Evolutionary conservation across 768 basidiomycete genomes (phyloP), one percentile per base, ranked within the genome.

Genomic region (Hypholoma fasciculare): DNA sequence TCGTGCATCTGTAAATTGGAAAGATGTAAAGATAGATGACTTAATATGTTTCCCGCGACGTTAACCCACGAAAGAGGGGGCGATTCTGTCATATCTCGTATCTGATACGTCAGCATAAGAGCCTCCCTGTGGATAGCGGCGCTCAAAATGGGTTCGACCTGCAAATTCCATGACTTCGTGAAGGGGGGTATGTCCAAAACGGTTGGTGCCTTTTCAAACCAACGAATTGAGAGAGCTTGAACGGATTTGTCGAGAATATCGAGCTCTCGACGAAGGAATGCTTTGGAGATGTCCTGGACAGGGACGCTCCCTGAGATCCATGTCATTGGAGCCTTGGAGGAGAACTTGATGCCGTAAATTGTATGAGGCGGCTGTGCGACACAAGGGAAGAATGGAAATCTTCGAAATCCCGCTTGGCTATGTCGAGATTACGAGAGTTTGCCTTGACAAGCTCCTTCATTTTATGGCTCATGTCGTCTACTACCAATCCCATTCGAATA

Each of bases 231-330:
- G 9, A 54, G 12, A 1, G 52, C 26, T 34, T 43, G 26, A 2
- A 54, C 26, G 27, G 26, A 43, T 9, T 46, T 19, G 5, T 36
- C 30, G 11, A 54, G 43, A 19, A 34, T 54, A 3, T 30, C 26
- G 11, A 54, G 44, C 34, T 54, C 53, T 12, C 53, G 44, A 19
- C 53, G 53, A 14, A 54, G 53, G 19, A 46, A 54, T 1, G 53
- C 53, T 13, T n/a, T 37, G 27, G 53, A 54, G 11, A 54, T 43
- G 3, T 47, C 53, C 12, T 46, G 53, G 2, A 9, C 7, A 7
- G 53, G 30, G 16, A 54, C 47, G 27, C 43, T 54, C 9, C 37
- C 53, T 14, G 19, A 17, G 13, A 54, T 54, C 43, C 44, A 47
- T 13, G 53, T 47, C 53, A 54, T 54, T 11, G 36, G 53, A n/a